phyloP scores from a whole-genome alignment of 768 basidiomycete species.

The Arthromyces matolae region DNA sequence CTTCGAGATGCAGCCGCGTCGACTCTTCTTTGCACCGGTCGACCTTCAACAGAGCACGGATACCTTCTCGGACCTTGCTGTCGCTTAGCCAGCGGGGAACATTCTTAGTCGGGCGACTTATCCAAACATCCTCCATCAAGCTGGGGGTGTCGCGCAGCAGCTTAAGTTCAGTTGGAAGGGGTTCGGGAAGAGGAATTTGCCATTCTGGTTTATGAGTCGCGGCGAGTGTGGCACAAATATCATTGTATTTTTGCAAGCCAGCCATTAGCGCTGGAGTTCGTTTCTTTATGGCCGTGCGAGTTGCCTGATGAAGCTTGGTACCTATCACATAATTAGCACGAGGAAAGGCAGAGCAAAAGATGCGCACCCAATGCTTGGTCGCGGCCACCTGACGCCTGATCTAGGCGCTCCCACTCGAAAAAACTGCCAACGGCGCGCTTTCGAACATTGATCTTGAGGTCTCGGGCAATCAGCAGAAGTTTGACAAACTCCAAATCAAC shows the following conservation, averaged over 20 bases:
- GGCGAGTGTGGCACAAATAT: constrained; percentile 22
- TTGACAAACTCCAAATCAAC: constrained; percentile 26
- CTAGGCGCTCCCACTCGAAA: too few relatives aligned
- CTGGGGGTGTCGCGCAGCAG: constrained; percentile 18
- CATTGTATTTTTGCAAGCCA: constrained; percentile 24
- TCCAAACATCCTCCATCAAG: constrained; percentile 38
- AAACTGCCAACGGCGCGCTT: too few relatives aligned
- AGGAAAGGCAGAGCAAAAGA: neutral
- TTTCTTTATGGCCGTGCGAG: constrained; percentile 27
- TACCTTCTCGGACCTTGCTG: constrained; percentile 16
- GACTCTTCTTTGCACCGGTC: constrained; percentile 18
- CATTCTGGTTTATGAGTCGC: constrained; percentile 20
- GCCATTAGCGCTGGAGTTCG: constrained; percentile 28
- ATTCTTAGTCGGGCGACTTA: constrained; percentile 11
- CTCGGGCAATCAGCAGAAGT: constrained; percentile 29
- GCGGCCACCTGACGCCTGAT: constrained; percentile 27
- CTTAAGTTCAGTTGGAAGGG: constrained; percentile 27
- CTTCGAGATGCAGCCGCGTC: constrained; percentile 13
- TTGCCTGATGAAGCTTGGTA: constrained; percentile 31
- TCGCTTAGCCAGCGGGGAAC: constrained; percentile 32
- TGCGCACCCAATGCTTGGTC: constrained; percentile 29
- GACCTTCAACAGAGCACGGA: constrained; percentile 14
- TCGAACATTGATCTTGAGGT: too few relatives aligned
- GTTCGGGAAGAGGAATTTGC: constrained; percentile 28
- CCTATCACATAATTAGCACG: constrained; percentile 15